Base-by-base conservation (phyloP, 768 basidiomycete species). In the Mycena latifolia region DNA sequence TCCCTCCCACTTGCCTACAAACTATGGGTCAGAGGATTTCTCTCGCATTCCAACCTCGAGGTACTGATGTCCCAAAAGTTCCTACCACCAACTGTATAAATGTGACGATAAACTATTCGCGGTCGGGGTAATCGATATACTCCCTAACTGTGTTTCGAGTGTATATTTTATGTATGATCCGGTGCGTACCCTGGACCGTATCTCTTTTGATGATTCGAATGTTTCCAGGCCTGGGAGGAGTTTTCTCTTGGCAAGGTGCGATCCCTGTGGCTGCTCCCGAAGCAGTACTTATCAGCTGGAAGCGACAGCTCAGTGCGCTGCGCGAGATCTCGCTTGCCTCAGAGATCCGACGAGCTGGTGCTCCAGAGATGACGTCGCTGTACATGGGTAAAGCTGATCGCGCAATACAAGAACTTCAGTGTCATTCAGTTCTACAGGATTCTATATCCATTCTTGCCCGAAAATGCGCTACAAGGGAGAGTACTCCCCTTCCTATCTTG, bases 391-490 rank as follows among this genome's bases (percentile, higher is more conserved):
- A 66, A 85, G 69, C 5, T 20, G 9, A 52, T 25, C 55, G 15
- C 15, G 53, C 25, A 9, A 14, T 6, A 28, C 24, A 29, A 50
- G 29, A 58, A 20, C 22, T 9, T 27, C 10, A 54, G 69, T 41
- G 14, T 41, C 48, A 28, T 24, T 54, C 22, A 2, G 8, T 12
- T 43, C 4, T 14, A 14, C 71, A 98, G 96, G 96, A 9, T 98
- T 89, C 77, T 99, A 98, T 76, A 92, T 99, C 41, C 86, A 98
- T 71, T 89, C 92, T 2, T 98, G 96, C 74, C 87, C 81, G 55
- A 99, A 99, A 78, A 99, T 99, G 98, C 84, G 85, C 60, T 99
- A 99, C 79, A 99, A 99, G 73, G 96, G 90, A 29, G 95, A 98
- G 60, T 99, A 96, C 70, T 76, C 83, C 0, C 97, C 97, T 0